Evolutionary conservation across 2,329 filamentous ascomycete genomes (phyloP), one percentile per base, ranked within the genome.

Genomic region (Aspergillus tanneri): DNA sequence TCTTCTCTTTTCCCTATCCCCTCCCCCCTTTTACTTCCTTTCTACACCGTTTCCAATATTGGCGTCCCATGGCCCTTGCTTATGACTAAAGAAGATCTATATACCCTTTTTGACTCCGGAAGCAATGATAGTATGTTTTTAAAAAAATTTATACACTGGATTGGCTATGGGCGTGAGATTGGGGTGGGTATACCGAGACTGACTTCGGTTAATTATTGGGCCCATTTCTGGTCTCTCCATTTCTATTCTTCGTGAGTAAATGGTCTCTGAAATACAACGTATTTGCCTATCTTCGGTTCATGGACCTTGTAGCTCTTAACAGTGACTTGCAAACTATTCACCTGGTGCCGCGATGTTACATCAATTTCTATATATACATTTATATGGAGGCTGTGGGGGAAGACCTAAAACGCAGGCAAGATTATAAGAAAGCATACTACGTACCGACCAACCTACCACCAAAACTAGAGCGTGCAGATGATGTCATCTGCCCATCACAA

Each of bases 71-170:
- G 36, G 30, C 35, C 27, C 14, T 30, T 30, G 23, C 25, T 46
- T 32, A 46, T 27, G 27, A 12, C 43, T 30, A 32, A 28, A 34
- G 27, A 21, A n/a, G 39, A 38, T 34, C 22, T 55, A 54, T 55
- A 55, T 55, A 55, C 50, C 47, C 53, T 32, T 28, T 30, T 43
- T 40, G 46, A 34, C 45, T 40, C 25, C 50, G 47, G 53, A 55
- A 47, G 34, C 42, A 43, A 28, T 42, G 38, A 28, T 47, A 40
- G 39, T 43, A 12, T n/a, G 24, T 7, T 19, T 8, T 30, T 21
- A n/a, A 8, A 28, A 8, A 7, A 18, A 19, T 34, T 34, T 34
- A 10, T 10, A 10, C 16, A 34, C 12, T 8, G 30, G 30, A 16
- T 16, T 19, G 16, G 6, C 3, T 34, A 5, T 6, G 24, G 24